A percentile compares a stretch with the other conserved stretches of the same genome.
These are phyloP conservation scores for Thyridium curvatum DNA, from an alignment of 2,329 filamentous ascomycete genomes.

Conservation along the genomic window DNA sequence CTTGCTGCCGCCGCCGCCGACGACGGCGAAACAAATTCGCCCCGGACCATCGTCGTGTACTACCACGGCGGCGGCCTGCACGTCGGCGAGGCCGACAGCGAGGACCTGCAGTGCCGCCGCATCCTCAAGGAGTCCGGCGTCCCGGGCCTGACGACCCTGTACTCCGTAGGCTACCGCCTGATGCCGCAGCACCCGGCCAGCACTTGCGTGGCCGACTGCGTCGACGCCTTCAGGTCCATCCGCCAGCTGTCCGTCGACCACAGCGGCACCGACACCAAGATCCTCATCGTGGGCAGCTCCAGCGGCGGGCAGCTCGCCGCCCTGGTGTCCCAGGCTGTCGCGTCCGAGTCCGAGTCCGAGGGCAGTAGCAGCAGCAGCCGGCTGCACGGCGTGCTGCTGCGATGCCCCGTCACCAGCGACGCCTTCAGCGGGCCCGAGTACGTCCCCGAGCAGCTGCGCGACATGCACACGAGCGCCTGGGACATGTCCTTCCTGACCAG, in stretches of 20 bases:
- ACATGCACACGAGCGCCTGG: conserved; percentile 31
- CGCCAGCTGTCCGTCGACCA: conserved; percentile 6
- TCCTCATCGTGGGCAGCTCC: conserved; percentile 37
- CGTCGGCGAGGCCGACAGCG: conserved; percentile 41
- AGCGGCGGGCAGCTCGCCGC: conserved; percentile 42
- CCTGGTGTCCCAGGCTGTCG: conserved; percentile 28
- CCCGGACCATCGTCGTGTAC: conserved; percentile 30
- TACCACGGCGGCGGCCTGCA: conserved; percentile 41
- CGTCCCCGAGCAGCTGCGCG: conserved; percentile 26
- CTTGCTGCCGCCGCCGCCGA: not conserved
- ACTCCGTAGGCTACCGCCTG: conserved; percentile 40
- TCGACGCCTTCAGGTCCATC: conserved; percentile 26
- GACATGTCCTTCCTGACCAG: conserved; percentile 27
- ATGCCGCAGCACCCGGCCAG: conserved; percentile 30
- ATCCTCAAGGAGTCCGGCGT: conserved; percentile 23
- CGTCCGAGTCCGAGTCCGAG: too few species aligned
- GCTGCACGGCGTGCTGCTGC: conserved; percentile 34
- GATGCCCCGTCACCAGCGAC: conserved; percentile 42
- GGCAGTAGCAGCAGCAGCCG: too few species aligned
- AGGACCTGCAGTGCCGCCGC: conserved; percentile 39
- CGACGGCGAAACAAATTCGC: not conserved
- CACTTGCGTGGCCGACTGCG: conserved; percentile 34
- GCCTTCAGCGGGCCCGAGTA: conserved; percentile 26
- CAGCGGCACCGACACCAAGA: conserved; percentile 5
- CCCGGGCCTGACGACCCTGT: conserved; percentile 22